Evolutionary conservation across 176 grass and related monocot genomes (phyloP).

Genomic region (Oryza longistaminata): DNA sequence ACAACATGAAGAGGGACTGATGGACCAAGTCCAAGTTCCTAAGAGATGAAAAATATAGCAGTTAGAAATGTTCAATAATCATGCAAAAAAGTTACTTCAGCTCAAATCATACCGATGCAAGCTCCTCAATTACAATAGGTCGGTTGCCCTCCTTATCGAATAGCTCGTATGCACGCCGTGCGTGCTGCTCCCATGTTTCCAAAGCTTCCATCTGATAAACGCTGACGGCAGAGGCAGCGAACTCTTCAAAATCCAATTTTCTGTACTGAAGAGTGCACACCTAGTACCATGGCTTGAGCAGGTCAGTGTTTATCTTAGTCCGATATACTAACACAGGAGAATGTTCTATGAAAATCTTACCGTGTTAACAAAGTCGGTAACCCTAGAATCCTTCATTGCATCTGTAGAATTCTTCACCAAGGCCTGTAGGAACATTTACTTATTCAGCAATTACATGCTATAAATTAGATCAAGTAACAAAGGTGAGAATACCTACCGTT

Average conservation of each 20-base stretch:
- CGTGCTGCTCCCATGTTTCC: conserved; percentile 94
- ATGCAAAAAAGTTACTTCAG: background rate
- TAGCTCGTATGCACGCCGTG: conserved; percentile 75
- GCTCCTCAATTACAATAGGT: conserved; percentile 97
- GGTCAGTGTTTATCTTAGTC: conserved; percentile 10
- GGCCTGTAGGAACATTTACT: conserved; percentile 46
- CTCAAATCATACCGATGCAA: conserved; percentile 70
- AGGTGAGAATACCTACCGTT: conserved; percentile 53
- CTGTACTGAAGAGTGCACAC: conserved; percentile 99
- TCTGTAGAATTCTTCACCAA: conserved; percentile 92
- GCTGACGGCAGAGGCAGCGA: conserved; percentile 81
- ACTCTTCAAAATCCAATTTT: conserved; percentile 98
- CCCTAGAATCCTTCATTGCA: conserved; percentile 93
- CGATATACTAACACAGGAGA: background rate
- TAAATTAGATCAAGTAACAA: conserved; percentile 3
- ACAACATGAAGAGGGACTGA: conserved; percentile 94
- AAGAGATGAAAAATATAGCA: background rate
- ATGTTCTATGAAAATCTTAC: conserved; percentile 37
- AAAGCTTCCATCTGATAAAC: conserved; percentile 99
- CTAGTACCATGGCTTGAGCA: conserved; percentile 39
- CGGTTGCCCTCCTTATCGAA: conserved; percentile 99
- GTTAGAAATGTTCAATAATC: background rate
- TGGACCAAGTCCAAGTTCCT: conserved; percentile 95
- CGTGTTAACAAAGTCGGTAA: conserved; percentile 91
- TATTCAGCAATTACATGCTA: conserved; percentile 26